Percentiles rank a stretch among this genome's conserved stretches.
Evolutionary conservation across 169 alveolate species (phyloP).

Genomic region (Cryptosporidium sp.): DNA sequence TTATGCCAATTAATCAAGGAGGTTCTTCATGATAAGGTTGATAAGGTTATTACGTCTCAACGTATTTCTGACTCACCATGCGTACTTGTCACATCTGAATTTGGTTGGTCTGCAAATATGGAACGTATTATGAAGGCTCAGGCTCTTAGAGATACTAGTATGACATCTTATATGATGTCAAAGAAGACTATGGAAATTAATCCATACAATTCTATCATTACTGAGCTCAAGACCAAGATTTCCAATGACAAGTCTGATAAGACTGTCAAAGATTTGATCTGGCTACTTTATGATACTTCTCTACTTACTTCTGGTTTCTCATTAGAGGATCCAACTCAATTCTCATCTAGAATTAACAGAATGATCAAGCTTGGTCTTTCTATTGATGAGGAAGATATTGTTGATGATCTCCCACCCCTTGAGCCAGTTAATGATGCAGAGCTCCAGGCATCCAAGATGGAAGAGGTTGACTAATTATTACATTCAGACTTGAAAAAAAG

Average conservation of each 20-base stretch:
- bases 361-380: constrained; percentile 99
- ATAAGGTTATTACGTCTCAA: constrained; percentile 95
- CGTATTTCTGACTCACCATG: constrained; percentile 98
- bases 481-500: neutral
- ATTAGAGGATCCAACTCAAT: constrained; percentile 98
- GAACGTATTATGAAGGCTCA: constrained; percentile 99
- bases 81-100: constrained; percentile 98
- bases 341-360: constrained; percentile 98
- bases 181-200: constrained; percentile 99
- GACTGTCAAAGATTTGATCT: constrained; percentile 98
- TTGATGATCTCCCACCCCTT: constrained; percentile 91
- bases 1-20: constrained; percentile 97
- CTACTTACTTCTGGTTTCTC: constrained; percentile 98
- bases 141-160: constrained; percentile 98
- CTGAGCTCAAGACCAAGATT: constrained; percentile 95
- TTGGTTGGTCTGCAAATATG: constrained; percentile 99
- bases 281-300: constrained; percentile 99
- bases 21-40: constrained; percentile 98
- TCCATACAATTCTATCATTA: constrained; percentile 97
- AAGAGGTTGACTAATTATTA: constrained; percentile 93
- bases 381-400: constrained; percentile 95
- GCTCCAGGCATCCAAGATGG: constrained; percentile 94
- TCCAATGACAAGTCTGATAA: constrained; percentile 96
- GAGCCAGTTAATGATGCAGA: constrained; percentile 89
- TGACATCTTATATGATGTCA: constrained; percentile 95